A percentile compares a stretch with the other conserved stretches of the same genome.
Evolutionary conservation across 2,329 filamentous ascomycete species (phyloP).

Genomic region (Microcyclospora pomicola): DNA sequence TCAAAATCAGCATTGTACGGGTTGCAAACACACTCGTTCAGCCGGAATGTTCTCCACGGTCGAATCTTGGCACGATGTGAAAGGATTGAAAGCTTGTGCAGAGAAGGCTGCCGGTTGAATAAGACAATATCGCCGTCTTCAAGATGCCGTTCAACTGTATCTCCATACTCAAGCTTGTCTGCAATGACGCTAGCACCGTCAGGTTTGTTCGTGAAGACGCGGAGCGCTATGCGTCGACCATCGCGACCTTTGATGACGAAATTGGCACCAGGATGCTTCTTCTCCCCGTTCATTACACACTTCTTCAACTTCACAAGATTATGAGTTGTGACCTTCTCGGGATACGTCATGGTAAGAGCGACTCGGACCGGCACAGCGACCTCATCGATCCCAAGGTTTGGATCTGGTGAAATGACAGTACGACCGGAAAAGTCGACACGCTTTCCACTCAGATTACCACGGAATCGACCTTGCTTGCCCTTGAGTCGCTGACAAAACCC

Average conservation of each 20-base stretch:
- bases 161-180: slow-evolving; percentile 61
- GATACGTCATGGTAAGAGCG: slow-evolving; percentile 94
- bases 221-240: slow-evolving; percentile 60
- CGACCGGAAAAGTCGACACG: slow-evolving; percentile 96
- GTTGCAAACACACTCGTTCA: slow-evolving; percentile 96
- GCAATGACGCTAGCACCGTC: slow-evolving; percentile 54
- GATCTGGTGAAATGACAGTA: slow-evolving; percentile 95
- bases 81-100: slow-evolving; percentile 98
- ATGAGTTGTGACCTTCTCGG: slow-evolving; percentile 70
- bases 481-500: slow-evolving; percentile 93
- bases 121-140: slow-evolving; percentile 92
- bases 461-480: slow-evolving; percentile 92
- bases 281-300: slow-evolving; percentile 61
- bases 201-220: slow-evolving; percentile 28
- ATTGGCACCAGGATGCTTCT: slow-evolving; percentile 78
- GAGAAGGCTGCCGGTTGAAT: slow-evolving; percentile 93
- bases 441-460: slow-evolving; percentile 93
- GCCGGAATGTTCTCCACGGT: slow-evolving; percentile 86
- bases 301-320: slow-evolving; percentile 71
- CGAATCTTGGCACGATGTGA: slow-evolving; percentile 87
- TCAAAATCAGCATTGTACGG: slow-evolving; percentile 99
- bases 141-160: slow-evolving; percentile 85
- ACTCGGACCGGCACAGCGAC: slow-evolving; percentile 84
- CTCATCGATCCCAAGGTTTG: slow-evolving; percentile 83
- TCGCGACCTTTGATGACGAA: slow-evolving; percentile 58